Evolutionary conservation across 805 yeast species (phyloP).

Genomic region (Wickerhamiella spandovensis): DNA sequence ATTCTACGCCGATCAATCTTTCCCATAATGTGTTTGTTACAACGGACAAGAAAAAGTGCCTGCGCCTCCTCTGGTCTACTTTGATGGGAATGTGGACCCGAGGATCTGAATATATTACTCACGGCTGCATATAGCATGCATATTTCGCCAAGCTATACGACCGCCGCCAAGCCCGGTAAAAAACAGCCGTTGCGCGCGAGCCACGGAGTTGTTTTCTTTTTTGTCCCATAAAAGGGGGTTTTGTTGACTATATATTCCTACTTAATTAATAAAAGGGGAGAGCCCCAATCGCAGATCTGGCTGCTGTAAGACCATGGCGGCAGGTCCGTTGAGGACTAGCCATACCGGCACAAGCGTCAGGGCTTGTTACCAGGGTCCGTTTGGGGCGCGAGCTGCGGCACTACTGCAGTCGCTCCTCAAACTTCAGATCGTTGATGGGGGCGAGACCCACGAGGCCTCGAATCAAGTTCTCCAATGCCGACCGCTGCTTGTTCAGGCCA

Average conservation of each 20-base stretch:
- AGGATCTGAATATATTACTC: neutral
- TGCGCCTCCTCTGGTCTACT: neutral
- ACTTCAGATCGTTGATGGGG: constrained; percentile 79
- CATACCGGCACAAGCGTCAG: neutral
- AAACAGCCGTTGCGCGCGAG: no score
- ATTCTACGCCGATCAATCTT: neutral
- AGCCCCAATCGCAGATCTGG: constrained; percentile 1
- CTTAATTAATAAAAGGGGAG: neutral
- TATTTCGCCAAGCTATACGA: neutral
- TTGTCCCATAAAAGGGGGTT: neutral
- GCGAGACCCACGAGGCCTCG: constrained; percentile 85
- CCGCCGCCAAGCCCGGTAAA: no score
- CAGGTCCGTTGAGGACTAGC: no score
- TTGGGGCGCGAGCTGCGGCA: neutral
- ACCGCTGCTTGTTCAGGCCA: constrained; percentile 89
- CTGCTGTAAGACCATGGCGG: neutral
- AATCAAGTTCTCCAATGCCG: constrained; percentile 80
- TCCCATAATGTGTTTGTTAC: neutral
- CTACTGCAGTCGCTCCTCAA: constrained; percentile 65
- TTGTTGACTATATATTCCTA: neutral
- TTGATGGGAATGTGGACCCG: neutral
- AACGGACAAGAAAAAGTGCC: neutral
- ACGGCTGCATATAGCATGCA: neutral
- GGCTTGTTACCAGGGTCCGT: neutral
- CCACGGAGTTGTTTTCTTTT: no score